phyloP scores from a whole-genome alignment of 2,329 filamentous ascomycete species.

The Dothiorella sarmentorum region DNA sequence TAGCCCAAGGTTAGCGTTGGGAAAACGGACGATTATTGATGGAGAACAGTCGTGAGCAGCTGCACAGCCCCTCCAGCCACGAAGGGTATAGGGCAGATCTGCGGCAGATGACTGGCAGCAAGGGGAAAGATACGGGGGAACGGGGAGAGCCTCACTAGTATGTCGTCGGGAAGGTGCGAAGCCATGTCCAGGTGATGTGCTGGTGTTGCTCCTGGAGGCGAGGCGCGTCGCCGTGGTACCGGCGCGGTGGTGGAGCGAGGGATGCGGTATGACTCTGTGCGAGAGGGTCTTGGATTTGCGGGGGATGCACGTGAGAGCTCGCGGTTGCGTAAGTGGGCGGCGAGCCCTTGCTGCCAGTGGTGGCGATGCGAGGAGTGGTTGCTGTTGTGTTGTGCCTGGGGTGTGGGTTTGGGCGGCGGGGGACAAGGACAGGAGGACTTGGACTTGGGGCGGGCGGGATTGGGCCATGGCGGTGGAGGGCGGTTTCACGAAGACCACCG shows the following conservation, averaged over 20 bases:
- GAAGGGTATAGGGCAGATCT: neutral
- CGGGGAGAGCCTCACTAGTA: constrained; percentile 13
- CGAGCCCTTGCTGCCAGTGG: constrained; percentile 5
- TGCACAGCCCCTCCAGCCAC: neutral
- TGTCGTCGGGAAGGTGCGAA: constrained; percentile 11
- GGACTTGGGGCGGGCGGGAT: no score
- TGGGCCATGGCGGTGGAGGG: neutral
- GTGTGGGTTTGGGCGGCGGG: no score
- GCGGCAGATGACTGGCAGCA: constrained; percentile 14
- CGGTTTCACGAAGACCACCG: neutral
- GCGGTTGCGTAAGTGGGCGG: neutral
- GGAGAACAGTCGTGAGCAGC: no score
- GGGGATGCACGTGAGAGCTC: neutral
- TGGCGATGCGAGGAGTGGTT: no score
- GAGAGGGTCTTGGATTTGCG: neutral
- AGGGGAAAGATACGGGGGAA: neutral
- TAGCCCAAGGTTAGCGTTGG: neutral
- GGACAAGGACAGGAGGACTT: no score
- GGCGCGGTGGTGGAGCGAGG: constrained; percentile 11
- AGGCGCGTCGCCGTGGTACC: constrained; percentile 4
- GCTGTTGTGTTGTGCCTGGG: no score
- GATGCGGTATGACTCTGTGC: constrained; percentile 1
- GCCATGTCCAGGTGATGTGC: constrained; percentile 3
- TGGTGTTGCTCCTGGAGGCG: neutral
- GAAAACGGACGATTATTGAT: neutral